Base-by-base conservation (phyloP, 306 rosid species). In the Neltuma alba region DNA sequence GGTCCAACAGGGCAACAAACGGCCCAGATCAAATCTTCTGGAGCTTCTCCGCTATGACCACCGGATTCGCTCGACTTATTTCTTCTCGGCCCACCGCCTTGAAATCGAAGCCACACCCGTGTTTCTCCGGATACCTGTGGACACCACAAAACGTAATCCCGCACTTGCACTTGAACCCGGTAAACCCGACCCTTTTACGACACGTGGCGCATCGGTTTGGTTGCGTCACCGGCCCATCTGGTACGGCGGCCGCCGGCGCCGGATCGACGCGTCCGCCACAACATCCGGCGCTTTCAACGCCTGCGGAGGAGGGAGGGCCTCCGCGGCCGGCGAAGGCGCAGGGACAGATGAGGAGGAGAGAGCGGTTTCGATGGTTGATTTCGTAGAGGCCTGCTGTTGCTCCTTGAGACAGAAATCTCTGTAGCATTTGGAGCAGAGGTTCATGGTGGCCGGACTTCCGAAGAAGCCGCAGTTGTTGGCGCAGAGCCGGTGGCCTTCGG, bases 111-210 rank as follows among this genome's bases (percentile, higher is more conserved):
- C 85, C 75, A 25, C 98, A 94, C 7, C 84, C 93, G 84, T 94
- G 98, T 64, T 89, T 91, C 89, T 94, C 98, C 40, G 97, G 97
- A 79, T 92, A 94, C 86, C 98, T 80, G 83, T 94, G 98, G 87
- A 79, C 37, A 85, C 98, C 98, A 33, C 98, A 94, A 36, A 84
- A 92, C 76, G 93, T 94, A 78, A 77, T 80, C 40, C 94, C 98
- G 54, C 98, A 94, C 84, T 82, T 85, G 69, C 98, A 94, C 85
- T 75, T 82, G 75, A 94, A 94, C 34, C 96, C 98, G 58, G 93
- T 92, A 82, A 92, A 47, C 47, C 98, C 98, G 77, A 88, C 88
- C 70, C 96, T 90, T n/a, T 89, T 92, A 18, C 93, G 41, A 47
- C 98, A 94, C 23, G 85, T 66, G 41, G 82, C 81, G 67, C 98